These are phyloP conservation scores for Aristolochia contorta DNA, from an alignment of 164 flowering plant species.

Conservation along the genomic window DNA sequence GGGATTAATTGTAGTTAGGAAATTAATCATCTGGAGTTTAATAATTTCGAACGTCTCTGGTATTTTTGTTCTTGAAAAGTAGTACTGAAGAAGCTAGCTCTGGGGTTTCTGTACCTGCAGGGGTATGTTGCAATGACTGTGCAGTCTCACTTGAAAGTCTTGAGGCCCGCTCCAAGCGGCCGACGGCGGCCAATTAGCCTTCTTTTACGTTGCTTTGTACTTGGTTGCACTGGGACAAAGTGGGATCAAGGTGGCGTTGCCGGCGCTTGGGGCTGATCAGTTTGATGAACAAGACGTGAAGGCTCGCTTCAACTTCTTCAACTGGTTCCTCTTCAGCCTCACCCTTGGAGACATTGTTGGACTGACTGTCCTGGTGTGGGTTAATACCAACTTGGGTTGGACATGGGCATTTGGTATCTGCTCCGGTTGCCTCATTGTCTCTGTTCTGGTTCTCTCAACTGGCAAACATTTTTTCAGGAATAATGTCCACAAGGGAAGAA, in stretches of 20 bases:
- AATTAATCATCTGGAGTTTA: too few species aligned
- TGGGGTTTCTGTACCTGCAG: too few species aligned
- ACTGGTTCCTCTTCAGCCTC: conserved; percentile 84
- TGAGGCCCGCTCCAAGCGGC: conserved; percentile 62
- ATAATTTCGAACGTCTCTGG: too few species aligned
- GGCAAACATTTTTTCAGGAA: conserved; percentile 64
- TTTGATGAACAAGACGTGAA: conserved; percentile 45
- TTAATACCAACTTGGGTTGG: conserved; percentile 93
- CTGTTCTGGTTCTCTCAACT: conserved; percentile 56
- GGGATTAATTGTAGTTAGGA: too few species aligned
- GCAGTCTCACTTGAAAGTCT: conserved; percentile 84
- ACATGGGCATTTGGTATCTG: conserved; percentile 80
- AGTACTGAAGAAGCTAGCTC: too few species aligned
- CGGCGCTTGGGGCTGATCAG: conserved; percentile 92
- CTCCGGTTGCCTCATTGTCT: conserved; percentile 71
- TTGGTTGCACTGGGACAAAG: conserved; percentile 91
- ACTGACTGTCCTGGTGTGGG: conserved; percentile 74
- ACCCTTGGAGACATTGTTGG: conserved; percentile 78
- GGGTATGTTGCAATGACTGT: conserved; percentile 51
- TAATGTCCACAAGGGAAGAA: conserved; percentile 73
- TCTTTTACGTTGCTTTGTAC: conserved; percentile 51
- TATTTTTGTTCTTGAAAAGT: too few species aligned
- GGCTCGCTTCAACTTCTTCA: conserved; percentile 78
- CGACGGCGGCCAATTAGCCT: conserved; percentile 38
- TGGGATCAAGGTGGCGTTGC: conserved; percentile 85